These are phyloP conservation scores for Jacaranda copaia DNA, from an alignment of 257 asterid species.

Conservation along the genomic window DNA sequence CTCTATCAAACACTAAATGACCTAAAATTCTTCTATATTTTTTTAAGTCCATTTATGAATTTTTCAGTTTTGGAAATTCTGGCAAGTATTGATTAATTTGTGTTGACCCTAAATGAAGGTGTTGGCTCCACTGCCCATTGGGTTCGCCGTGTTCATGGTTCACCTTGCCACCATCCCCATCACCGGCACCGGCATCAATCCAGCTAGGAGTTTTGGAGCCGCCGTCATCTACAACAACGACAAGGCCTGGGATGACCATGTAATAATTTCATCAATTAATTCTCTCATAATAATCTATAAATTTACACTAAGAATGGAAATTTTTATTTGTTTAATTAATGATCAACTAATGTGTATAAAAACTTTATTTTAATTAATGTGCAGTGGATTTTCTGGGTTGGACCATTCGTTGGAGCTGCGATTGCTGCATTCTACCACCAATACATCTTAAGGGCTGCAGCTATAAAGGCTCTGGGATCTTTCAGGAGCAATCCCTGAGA, in stretches of 20 bases:
- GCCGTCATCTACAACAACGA: not conserved
- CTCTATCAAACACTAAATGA: too few relatives aligned
- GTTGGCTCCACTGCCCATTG: slow-evolving; percentile 87
- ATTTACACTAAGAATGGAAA: not conserved
- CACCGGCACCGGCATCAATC: too few relatives aligned
- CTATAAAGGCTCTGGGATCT: slow-evolving; percentile 53
- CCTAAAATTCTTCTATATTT: too few relatives aligned
- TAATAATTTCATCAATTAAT: slow-evolving; percentile 26
- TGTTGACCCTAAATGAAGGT: slow-evolving; percentile 47
- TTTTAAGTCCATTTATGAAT: too few relatives aligned
- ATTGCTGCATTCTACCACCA: slow-evolving; percentile 56
- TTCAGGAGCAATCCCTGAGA: slow-evolving; percentile 55
- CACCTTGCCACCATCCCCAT: too few relatives aligned
- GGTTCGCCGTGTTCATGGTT: slow-evolving; percentile 18
- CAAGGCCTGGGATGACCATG: slow-evolving; percentile 83
- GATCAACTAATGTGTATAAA: too few relatives aligned
- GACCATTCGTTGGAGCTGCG: slow-evolving; percentile 58
- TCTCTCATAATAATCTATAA: not conserved
- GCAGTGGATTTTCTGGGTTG: slow-evolving; percentile 67
- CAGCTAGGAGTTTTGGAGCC: too few relatives aligned
- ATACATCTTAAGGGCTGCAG: slow-evolving; percentile 47
- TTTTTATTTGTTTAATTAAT: too few relatives aligned
- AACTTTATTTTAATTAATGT: not conserved
- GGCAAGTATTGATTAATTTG: not conserved
- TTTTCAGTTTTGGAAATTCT: too few relatives aligned